These are phyloP conservation scores for Croton setiger DNA, from an alignment of 441 rosid species.

Conservation along the genomic window DNA sequence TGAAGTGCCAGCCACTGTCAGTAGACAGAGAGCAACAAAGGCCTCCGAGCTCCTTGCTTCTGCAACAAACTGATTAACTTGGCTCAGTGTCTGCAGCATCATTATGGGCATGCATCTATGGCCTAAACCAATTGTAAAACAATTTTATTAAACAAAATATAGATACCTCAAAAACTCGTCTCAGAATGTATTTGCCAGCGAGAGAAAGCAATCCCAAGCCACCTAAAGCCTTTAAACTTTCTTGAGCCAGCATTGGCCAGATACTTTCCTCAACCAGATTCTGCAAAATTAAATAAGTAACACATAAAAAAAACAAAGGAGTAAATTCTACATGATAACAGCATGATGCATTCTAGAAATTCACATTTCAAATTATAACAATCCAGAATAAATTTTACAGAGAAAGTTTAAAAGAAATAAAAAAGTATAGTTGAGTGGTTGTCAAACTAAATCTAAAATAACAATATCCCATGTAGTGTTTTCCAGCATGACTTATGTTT, in stretches of 20 bases:
- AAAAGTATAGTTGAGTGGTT: background rate
- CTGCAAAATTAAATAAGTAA: constrained; percentile 30
- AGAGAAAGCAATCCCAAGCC: constrained; percentile 92
- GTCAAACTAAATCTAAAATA: background rate
- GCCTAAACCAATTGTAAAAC: background rate
- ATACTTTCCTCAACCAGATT: constrained; percentile 68
- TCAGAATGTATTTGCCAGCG: constrained; percentile 79
- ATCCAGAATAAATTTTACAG: background rate
- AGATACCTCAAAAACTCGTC: constrained; percentile 77
- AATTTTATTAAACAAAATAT: background rate
- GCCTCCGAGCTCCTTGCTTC: constrained; percentile 96
- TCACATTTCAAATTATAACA: background rate
- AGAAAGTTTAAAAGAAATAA: background rate
- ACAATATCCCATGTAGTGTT: background rate
- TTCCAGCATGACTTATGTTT: constrained; percentile 2
- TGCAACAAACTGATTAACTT: constrained; percentile 67
- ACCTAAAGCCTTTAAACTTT: constrained; percentile 82
- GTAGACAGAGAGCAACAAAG: constrained; percentile 91
- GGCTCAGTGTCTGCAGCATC: constrained; percentile 25
- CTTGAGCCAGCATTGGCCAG: constrained; percentile 88
- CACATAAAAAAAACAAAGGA: background rate
- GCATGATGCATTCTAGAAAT: background rate
- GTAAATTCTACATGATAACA: background rate
- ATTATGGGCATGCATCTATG: constrained; percentile 6
- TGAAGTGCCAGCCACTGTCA: constrained; percentile 93